Base-by-base conservation (phyloP, 352 stramenopile genomes). In the Pythium brassicae region DNA sequence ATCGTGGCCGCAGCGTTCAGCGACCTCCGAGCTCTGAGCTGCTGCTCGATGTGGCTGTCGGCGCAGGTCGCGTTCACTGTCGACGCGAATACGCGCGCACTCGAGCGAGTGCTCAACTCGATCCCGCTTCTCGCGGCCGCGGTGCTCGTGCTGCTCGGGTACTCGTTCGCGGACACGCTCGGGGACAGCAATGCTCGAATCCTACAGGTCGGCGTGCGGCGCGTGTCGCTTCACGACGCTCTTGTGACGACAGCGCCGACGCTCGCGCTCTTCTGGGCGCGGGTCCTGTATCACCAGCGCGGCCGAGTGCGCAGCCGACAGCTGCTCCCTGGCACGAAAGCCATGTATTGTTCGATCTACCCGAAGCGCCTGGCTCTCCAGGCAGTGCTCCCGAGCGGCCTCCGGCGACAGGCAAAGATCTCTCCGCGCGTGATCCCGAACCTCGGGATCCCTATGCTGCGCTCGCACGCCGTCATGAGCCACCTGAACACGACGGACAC, bases 231-330 rank as follows among this genome's bases (percentile, higher is more conserved):
- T 15, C 55, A 71, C 40, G 65, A 76, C 23, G 27, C 74, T 8
- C 29, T 76, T 1, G 54, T 65, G 25, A 69, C 55, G 56, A 71
- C 68, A 2, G 49, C 54, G 4, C 58, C 62, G 6, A 69, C 65
- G 14, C 59, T 76, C 2, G 23, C 57, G 22, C 29, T 74, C 14
- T 48, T 74, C 29, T 22, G 71, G 26, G 8, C 55, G 15, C 69
- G 63, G 39, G 53, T 19, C 8, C 14, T 66, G 0, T 65, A 61
- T 29, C 37, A 60, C 15, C 66, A 73, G 22, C 11, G 17, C 1
- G 35, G 20, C 32, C 27, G 47, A 19, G 20, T 29, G 9, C 19
- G 22, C 8, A 23, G 11, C 4, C 58, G 39, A 45, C 55, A 2
- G 23, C 46, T 9, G 17, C 48, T 27, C 27, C 55, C 55, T 14